Percentiles rank a stretch among this genome's conserved stretches.
Evolutionary conservation across 140 eudicot species (phyloP).

Genomic region (Anethum foeniculum): DNA sequence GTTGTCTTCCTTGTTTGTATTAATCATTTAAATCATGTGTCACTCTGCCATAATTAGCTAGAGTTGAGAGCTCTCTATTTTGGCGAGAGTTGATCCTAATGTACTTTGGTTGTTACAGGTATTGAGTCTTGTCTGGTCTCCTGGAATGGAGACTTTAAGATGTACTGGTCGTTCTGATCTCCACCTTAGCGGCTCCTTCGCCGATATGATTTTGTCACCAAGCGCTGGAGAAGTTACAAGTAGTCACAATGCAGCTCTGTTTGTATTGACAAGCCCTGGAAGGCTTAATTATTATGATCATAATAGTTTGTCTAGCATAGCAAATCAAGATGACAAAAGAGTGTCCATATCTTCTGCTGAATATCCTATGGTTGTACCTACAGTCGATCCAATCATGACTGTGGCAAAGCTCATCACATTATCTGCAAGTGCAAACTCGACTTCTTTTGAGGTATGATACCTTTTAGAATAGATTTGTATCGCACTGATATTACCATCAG

Average conservation of each 20-base stretch:
- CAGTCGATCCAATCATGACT: slow-evolving; percentile 51
- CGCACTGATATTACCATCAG: slow-evolving; percentile 1
- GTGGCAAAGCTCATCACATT: slow-evolving; percentile 41
- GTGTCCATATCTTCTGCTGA: slow-evolving; percentile 40
- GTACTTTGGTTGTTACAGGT: slow-evolving; percentile 40
- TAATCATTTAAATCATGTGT: neutral
- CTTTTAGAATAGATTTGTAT: neutral
- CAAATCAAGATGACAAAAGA: slow-evolving; percentile 35
- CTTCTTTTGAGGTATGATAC: slow-evolving; percentile 51
- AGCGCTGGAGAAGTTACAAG: slow-evolving; percentile 31
- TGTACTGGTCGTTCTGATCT: slow-evolving; percentile 71
- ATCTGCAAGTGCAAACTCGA: slow-evolving; percentile 37
- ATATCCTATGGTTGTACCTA: slow-evolving; percentile 56
- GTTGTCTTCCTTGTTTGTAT: neutral
- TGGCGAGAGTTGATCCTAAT: neutral
- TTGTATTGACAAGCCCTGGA: slow-evolving; percentile 80
- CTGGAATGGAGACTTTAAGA: slow-evolving; percentile 66
- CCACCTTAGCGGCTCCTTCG: slow-evolving; percentile 65
- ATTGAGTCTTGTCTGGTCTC: slow-evolving; percentile 75
- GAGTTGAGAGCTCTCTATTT: neutral
- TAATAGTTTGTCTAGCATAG: slow-evolving; percentile 42
- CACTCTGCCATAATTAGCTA: neutral
- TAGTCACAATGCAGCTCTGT: slow-evolving; percentile 45
- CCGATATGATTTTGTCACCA: slow-evolving; percentile 65
- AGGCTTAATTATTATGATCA: slow-evolving; percentile 41